Evolutionary conservation across 257 asterid genomes (phyloP), one percentile per base, ranked within the genome.

Genomic region (Solanum pinnatisectum): DNA sequence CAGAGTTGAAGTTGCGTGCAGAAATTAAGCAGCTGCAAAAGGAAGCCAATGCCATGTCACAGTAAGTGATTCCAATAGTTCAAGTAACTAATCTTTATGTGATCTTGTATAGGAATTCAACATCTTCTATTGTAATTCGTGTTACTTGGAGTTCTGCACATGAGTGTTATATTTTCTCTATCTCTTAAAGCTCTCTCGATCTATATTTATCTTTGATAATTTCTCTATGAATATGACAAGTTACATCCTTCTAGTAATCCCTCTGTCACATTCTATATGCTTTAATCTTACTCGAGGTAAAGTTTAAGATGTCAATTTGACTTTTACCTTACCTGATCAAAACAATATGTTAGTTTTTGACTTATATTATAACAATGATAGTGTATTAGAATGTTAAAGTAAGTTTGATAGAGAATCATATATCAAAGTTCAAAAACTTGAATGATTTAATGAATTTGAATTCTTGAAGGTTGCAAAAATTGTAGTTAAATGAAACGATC

Each of bases 1-100:
- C 63, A 84, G 97, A 93, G 88, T 67, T 84, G 87, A 90, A 91
- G 86, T 88, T 95, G 89, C 94, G 94, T 14, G 92, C 91, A 74
- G 98, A 95, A 92, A 95, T 95, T 85, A 95, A 92, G 92, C 91
- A 91, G 93, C 95, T 95, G 32, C 90, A 91, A 84, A 95, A 92
- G 93, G 99, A 96, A 88, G 98, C 98, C n/a, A 91, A 91, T 89
- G 73, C 96, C 65, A 88, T 93, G 86, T 91, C 98, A 70, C 97
- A 94, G 98, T 96, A 89, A 93, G 96, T 90, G 68, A 88, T 63
- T 60, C 44, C 20, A 33, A 37, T 63, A 5, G 49, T 87, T 35
- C 23, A 25, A 18, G 52, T 49, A 16, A 46, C 44, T 71, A 86
- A 70, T 86, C 32, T 86, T 18, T 33, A 52, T 32, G 14, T 71